Percentiles rank a stretch among this genome's conserved stretches.
These are phyloP conservation scores for Cyclaneusma minus DNA, from an alignment of 2,329 filamentous ascomycete species.

Conservation along the genomic window DNA sequence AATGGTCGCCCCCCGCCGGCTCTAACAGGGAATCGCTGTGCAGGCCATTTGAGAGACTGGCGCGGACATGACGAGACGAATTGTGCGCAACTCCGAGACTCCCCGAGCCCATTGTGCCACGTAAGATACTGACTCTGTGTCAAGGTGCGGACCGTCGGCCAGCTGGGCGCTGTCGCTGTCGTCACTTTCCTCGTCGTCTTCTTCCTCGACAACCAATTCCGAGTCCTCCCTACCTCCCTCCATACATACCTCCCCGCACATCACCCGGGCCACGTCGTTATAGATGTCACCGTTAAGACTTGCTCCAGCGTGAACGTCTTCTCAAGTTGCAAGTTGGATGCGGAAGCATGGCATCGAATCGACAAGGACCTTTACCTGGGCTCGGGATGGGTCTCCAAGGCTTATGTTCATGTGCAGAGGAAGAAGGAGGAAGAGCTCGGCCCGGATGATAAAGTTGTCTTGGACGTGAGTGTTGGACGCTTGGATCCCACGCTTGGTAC, in stretches of 20 bases:
- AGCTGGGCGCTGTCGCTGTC: slow-evolving; percentile 18
- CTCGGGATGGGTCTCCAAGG: slow-evolving; percentile 45
- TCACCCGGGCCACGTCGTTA: slow-evolving; percentile 53
- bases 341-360: slow-evolving; percentile 44
- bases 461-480: slow-evolving; percentile 48
- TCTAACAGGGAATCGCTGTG: too few relatives aligned
- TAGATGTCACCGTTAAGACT: slow-evolving; percentile 49
- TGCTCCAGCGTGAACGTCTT: slow-evolving; percentile 47
- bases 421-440: slow-evolving; percentile 55
- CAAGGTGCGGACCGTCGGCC: slow-evolving; percentile 27
- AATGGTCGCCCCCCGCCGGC: too few relatives aligned
- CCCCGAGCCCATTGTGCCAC: too few relatives aligned
- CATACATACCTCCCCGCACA: slow-evolving; percentile 54
- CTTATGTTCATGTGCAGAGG: slow-evolving; percentile 52
- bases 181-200: slow-evolving; percentile 41
- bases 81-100: background rate
- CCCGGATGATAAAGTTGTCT: slow-evolving; percentile 43
- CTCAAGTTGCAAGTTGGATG: slow-evolving; percentile 43
- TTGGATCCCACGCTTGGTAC: slow-evolving; percentile 37
- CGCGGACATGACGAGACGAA: background rate
- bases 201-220: slow-evolving; percentile 53
- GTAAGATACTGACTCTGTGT: too few relatives aligned
- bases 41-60: too few relatives aligned
- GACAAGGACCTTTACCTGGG: slow-evolving; percentile 59
- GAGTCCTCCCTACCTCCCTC: slow-evolving; percentile 51